Percentiles rank a stretch among this genome's conserved stretches.
Evolutionary conservation across 768 basidiomycete genomes (phyloP).

Genomic region (Suillus plorans): DNA sequence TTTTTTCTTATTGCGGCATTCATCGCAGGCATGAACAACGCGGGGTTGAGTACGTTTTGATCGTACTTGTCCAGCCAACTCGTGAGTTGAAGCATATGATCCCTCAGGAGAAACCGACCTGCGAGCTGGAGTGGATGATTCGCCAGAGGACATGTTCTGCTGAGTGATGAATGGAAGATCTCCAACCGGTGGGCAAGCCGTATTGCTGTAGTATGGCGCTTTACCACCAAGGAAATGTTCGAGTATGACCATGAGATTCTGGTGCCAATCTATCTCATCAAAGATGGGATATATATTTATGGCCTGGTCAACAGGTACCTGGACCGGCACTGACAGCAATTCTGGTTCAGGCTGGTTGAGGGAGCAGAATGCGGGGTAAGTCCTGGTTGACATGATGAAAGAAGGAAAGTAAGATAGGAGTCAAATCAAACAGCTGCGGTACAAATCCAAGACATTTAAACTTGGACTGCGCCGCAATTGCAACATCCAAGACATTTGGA

Average conservation of each 20-base stretch:
- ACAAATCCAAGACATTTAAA: neutral
- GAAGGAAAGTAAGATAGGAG: neutral
- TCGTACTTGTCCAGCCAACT: neutral
- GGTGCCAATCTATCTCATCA: neutral
- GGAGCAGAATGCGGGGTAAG: neutral
- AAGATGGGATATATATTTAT: neutral
- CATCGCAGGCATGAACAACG: neutral
- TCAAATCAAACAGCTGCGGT: neutral
- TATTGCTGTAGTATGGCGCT: neutral
- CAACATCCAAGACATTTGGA: neutral
- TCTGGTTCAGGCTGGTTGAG: slow-evolving; percentile 1
- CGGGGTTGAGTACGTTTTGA: neutral
- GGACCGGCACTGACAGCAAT: neutral
- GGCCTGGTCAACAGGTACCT: neutral
- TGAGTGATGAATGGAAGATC: no score
- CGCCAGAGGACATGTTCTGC: neutral
- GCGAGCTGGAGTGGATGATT: neutral
- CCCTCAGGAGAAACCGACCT: neutral
- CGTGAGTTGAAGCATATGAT: neutral
- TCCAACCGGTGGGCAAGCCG: neutral
- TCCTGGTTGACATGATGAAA: neutral
- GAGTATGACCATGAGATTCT: neutral
- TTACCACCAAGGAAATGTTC: neutral
- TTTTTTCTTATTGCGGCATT: neutral
- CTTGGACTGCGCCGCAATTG: neutral